A percentile compares a stretch with the other conserved stretches of the same genome.
Evolutionary conservation across 495 filamentous ascomycete species (phyloP).

Genomic region (Penicillium ochrochloron): DNA sequence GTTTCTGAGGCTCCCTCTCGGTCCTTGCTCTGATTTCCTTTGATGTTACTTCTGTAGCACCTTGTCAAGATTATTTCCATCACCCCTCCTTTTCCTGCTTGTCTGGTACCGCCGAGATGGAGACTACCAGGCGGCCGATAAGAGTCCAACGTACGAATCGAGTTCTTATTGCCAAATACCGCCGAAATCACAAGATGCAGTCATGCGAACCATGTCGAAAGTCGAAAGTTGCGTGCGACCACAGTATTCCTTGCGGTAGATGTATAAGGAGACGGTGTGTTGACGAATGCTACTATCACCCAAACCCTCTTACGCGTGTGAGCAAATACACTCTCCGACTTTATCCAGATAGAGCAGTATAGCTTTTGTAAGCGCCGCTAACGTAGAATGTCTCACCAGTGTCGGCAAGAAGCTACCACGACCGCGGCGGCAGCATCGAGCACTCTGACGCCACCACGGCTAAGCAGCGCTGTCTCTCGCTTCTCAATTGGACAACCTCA

Average conservation of each 20-base stretch:
- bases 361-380: not conserved
- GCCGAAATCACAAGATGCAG: conserved; percentile 16
- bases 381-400: not conserved
- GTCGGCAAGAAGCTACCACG: not conserved
- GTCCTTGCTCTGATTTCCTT: too few relatives aligned
- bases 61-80: too few relatives aligned
- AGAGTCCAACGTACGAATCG: not conserved
- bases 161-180: conserved; percentile 1
- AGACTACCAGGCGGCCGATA: not conserved
- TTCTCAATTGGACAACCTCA: too few relatives aligned
- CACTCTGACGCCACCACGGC: too few relatives aligned
- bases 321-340: not conserved
- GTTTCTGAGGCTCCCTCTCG: too few relatives aligned
- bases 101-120: not conserved
- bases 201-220: conserved; percentile 11
- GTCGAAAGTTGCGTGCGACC: conserved; percentile 12
- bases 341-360: too few relatives aligned
- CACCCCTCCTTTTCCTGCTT: too few relatives aligned
- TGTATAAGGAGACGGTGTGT: conserved; percentile 6
- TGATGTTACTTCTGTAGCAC: too few relatives aligned
- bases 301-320: conserved; percentile 9
- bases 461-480: too few relatives aligned
- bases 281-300: conserved; percentile 12
- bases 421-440: too few relatives aligned
- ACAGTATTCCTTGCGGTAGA: conserved; percentile 9